Conservation (phyloP, 2,329 filamentous ascomycete genomes). For the Aschersonia sp. region DNA sequence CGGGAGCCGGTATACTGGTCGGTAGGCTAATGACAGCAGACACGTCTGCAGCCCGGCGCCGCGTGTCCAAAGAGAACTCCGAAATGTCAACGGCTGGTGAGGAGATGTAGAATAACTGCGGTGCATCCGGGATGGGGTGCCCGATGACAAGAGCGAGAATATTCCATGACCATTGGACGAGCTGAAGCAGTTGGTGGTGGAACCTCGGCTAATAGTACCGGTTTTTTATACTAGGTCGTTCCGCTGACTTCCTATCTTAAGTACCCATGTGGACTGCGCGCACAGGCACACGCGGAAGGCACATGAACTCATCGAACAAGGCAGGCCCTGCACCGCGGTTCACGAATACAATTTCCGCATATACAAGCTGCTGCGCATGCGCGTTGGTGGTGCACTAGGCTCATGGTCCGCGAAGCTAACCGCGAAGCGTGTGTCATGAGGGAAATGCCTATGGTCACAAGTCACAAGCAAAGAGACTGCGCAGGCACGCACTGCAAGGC, state of each 20-base stretch:
- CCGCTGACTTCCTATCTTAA: not conserved
- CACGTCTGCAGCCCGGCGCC: not conserved
- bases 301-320: no score
- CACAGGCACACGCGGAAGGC: no score
- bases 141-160: not conserved
- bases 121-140: not conserved
- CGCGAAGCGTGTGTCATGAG: no score
- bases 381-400: no score
- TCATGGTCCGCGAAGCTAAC: no score
- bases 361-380: no score
- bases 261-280: no score
- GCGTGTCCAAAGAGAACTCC: not conserved
- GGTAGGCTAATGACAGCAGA: not conserved
- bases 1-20: not conserved
- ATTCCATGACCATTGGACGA: not conserved
- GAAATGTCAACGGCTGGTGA: not conserved
- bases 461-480: no score
- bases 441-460: no score
- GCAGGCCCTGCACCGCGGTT: no score
- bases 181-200: constrained; percentile 7
- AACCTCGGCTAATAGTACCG: constrained; percentile 18
- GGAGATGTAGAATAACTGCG: not conserved
- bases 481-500: no score
- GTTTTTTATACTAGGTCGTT: not conserved
- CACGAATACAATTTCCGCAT: no score